phyloP scores from a whole-genome alignment of 805 yeast genomes.

The Saccharomycopsis sp. region DNA sequence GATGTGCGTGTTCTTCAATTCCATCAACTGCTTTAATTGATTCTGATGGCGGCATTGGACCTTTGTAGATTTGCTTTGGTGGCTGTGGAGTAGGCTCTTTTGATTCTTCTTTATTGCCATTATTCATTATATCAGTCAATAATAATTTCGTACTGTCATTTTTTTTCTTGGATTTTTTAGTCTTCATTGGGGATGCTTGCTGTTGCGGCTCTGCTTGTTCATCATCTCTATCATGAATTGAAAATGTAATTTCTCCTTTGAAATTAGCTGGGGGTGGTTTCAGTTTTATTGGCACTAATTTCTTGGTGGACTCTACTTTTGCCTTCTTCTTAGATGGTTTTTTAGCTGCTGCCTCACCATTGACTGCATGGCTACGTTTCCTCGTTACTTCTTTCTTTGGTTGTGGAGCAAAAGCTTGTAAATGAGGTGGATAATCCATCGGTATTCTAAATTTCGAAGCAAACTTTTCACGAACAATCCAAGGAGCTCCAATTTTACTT shows the following conservation, averaged over 20 bases:
- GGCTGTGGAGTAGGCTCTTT: not conserved
- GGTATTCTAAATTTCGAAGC: constrained; percentile 65
- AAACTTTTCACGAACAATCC: constrained; percentile 81
- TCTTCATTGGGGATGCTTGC: no score
- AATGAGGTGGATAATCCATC: constrained; percentile 48
- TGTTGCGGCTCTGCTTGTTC: no score
- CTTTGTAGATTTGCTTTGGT: constrained; percentile 5
- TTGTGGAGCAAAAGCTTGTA: constrained; percentile 28
- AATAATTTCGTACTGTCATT: not conserved
- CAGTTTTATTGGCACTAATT: not conserved
- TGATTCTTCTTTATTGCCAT: not conserved
- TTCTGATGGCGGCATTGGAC: constrained; percentile 19
- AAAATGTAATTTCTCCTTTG: not conserved
- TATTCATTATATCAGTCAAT: not conserved
- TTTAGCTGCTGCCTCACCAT: not conserved
- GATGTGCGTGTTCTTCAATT: constrained; percentile 9
- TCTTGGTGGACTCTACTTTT: not conserved
- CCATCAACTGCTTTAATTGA: constrained; percentile 9
- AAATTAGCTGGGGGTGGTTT: not conserved
- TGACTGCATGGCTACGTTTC: not conserved
- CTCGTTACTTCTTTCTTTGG: not conserved
- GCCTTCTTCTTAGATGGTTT: not conserved
- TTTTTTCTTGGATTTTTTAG: not conserved
- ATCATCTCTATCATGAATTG: not conserved
- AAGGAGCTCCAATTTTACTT: constrained; percentile 85